Conservation (phyloP, 2,329 filamentous ascomycete genomes). For the Clonostachys byssicola region DNA sequence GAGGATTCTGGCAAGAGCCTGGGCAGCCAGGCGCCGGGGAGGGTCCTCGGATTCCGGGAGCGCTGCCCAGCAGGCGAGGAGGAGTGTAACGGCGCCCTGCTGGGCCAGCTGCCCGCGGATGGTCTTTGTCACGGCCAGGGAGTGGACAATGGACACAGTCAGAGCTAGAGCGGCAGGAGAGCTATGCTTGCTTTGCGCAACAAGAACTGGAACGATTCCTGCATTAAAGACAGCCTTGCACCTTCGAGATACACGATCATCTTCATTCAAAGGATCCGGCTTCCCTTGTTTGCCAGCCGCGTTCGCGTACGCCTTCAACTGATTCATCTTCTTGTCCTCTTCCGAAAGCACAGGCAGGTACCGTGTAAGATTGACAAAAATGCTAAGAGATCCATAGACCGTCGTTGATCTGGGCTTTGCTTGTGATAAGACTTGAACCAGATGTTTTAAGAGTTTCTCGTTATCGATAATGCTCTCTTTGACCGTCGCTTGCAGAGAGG, state of each 20-base stretch:
- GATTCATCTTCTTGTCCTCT: conserved; percentile 86
- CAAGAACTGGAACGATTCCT: conserved; percentile 71
- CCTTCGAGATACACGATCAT: conserved; percentile 69
- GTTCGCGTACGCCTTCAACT: conserved; percentile 93
- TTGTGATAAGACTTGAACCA: conserved; percentile 60
- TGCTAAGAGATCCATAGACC: conserved; percentile 81
- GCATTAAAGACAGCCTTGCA: conserved; percentile 78
- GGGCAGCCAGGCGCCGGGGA: conserved; percentile 60
- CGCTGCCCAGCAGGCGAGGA: conserved; percentile 67
- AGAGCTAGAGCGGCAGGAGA: conserved; percentile 69
- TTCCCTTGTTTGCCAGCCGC: conserved; percentile 64
- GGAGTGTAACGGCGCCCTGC: conserved; percentile 85
- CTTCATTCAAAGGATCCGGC: conserved; percentile 67
- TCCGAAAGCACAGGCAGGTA: conserved; percentile 78
- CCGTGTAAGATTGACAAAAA: conserved; percentile 78
- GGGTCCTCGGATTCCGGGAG: conserved; percentile 47
- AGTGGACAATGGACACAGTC: conserved; percentile 71
- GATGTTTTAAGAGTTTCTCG: conserved; percentile 59
- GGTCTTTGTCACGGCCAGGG: conserved; percentile 69
- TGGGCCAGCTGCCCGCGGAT: conserved; percentile 80
- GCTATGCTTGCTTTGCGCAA: conserved; percentile 69
- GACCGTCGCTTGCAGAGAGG: conserved; percentile 78
- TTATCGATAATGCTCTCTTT: conserved; percentile 78
- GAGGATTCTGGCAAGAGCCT: conserved; percentile 78
- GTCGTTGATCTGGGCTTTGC: conserved; percentile 62